These are phyloP conservation scores for Cystobasidium pallidum DNA, from an alignment of 1,284 basidiomycete species.

Conservation along the genomic window DNA sequence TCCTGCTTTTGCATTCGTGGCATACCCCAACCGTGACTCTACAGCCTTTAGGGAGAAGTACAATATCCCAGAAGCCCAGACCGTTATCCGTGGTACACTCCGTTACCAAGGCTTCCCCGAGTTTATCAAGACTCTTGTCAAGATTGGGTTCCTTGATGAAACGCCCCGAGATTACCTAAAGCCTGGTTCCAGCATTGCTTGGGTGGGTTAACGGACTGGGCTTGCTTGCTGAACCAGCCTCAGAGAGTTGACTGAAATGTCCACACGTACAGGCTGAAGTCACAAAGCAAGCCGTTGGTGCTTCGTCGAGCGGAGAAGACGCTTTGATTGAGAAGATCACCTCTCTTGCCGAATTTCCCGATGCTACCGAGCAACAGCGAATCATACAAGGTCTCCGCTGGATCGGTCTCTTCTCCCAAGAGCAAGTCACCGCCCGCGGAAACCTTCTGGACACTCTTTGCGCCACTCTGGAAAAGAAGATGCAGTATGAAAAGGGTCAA, in stretches of 20 bases:
- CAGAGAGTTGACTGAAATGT: constrained; percentile 26
- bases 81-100: constrained; percentile 88
- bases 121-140: constrained; percentile 85
- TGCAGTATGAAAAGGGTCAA: constrained; percentile 88
- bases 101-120: constrained; percentile 98
- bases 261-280: constrained; percentile 63
- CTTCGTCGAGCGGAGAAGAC: constrained; percentile 69
- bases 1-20: constrained; percentile 80
- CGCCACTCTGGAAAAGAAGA: constrained; percentile 83
- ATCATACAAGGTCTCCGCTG: constrained; percentile 87
- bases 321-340: constrained; percentile 73
- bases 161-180: constrained; percentile 74
- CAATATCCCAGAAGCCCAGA: constrained; percentile 90
- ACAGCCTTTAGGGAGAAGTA: constrained; percentile 81
- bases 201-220: constrained; percentile 59
- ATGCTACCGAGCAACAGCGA: constrained; percentile 68
- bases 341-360: constrained; percentile 71
- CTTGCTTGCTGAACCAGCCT: constrained; percentile 20
- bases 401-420: constrained; percentile 85
- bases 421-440: constrained; percentile 67
- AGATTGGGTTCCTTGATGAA: constrained; percentile 84
- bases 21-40: constrained; percentile 97
- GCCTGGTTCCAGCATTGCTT: constrained; percentile 64
- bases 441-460: constrained; percentile 95
- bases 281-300: constrained; percentile 75